Percentiles rank a stretch among this genome's conserved stretches.
Evolutionary conservation across 495 filamentous ascomycete genomes (phyloP).

Genomic region (Xeromyces bisporus): DNA sequence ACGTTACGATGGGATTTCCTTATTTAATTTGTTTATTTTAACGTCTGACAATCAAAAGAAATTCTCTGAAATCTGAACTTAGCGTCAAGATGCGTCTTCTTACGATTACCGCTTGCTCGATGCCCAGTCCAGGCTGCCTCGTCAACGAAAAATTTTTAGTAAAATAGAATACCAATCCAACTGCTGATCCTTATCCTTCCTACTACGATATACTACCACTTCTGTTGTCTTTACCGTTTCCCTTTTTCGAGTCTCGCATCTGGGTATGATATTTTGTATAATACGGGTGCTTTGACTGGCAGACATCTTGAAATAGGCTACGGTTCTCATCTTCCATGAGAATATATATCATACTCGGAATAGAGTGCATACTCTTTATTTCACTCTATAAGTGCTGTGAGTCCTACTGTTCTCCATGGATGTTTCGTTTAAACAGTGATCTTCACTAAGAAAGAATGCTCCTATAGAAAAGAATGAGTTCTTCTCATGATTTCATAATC

Average conservation of each 20-base stretch:
- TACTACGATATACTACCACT: neutral
- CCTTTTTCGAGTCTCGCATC: too few relatives aligned
- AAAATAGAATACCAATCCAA: slow-evolving; percentile 10
- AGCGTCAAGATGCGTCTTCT: slow-evolving; percentile 8
- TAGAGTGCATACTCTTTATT: too few relatives aligned
- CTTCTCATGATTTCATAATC: neutral
- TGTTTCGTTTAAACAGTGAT: too few relatives aligned
- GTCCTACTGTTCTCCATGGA: too few relatives aligned
- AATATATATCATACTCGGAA: too few relatives aligned
- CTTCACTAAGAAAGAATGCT: neutral
- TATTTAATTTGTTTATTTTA: slow-evolving; percentile 21
- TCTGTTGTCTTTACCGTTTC: too few relatives aligned
- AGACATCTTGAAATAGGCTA: too few relatives aligned
- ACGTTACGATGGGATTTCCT: slow-evolving; percentile 29
- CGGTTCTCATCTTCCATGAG: too few relatives aligned
- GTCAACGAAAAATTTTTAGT: slow-evolving; percentile 2
- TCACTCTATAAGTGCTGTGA: too few relatives aligned
- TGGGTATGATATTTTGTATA: too few relatives aligned
- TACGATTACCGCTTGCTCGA: slow-evolving; percentile 6
- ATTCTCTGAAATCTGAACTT: slow-evolving; percentile 21
- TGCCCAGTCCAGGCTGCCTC: slow-evolving; percentile 5
- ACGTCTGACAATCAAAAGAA: slow-evolving; percentile 31
- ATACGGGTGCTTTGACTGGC: too few relatives aligned
- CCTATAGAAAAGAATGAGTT: too few relatives aligned
- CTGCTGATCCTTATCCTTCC: slow-evolving; percentile 7